phyloP scores from a whole-genome alignment of 208 protist genomes.

The Leishmania gerbilli region DNA sequence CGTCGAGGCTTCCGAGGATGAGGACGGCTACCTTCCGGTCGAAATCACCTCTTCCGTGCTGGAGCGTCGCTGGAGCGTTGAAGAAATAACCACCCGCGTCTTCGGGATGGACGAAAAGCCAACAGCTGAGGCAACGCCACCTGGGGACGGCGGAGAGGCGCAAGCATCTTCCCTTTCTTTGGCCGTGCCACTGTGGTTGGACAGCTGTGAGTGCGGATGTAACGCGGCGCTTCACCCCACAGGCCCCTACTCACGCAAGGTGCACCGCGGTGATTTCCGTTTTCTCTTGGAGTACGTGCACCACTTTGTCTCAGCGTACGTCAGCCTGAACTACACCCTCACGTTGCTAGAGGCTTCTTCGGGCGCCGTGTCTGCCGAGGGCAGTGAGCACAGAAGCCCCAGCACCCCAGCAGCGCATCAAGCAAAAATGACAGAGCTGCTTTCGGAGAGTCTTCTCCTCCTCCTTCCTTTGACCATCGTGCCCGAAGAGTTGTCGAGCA shows the following conservation, averaged over 20 bases:
- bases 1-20: slow-evolving; percentile 25
- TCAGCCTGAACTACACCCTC: slow-evolving; percentile 32
- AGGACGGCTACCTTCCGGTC: slow-evolving; percentile 28
- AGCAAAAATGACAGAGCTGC: slow-evolving; percentile 16
- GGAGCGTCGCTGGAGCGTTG: slow-evolving; percentile 14
- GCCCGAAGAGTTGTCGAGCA: slow-evolving; percentile 18
- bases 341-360: slow-evolving; percentile 29
- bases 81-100: slow-evolving; percentile 24
- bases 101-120: slow-evolving; percentile 22
- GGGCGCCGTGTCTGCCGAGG: slow-evolving; percentile 6
- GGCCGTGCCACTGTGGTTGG: slow-evolving; percentile 17
- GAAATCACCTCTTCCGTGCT: slow-evolving; percentile 18
- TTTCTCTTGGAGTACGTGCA: slow-evolving; percentile 61
- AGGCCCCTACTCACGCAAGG: slow-evolving; percentile 40
- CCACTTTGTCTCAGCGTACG: slow-evolving; percentile 45
- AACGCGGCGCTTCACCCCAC: slow-evolving; percentile 40
- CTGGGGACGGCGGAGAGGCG: slow-evolving; percentile 1
- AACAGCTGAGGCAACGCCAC: background rate
- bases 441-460: slow-evolving; percentile 24
- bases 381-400: background rate
- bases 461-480: slow-evolving; percentile 8
- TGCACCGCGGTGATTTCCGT: slow-evolving; percentile 53
- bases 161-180: background rate
- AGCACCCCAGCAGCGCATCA: slow-evolving; percentile 15
- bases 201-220: slow-evolving; percentile 15